Conservation (phyloP, 1,139 yeast genomes). For the Sporopachydermia cereana region DNA sequence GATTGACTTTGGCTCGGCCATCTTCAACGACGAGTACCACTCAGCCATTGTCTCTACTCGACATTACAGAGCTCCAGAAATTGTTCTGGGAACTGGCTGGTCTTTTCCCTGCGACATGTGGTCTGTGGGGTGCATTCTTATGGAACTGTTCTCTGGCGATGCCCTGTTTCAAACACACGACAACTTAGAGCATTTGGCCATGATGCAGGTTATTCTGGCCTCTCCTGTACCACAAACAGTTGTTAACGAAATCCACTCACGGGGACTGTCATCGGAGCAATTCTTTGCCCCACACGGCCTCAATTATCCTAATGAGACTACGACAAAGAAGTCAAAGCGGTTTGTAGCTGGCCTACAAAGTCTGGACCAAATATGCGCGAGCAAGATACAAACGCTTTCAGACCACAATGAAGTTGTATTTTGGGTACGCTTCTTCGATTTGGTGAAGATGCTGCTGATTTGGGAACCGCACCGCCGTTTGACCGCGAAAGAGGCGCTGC, state of each 20-base stretch:
- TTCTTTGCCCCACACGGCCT: constrained; percentile 11
- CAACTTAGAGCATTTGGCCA: constrained; percentile 84
- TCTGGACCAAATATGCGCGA: constrained; percentile 30
- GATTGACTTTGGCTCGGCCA: constrained; percentile 94
- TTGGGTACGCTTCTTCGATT: constrained; percentile 37
- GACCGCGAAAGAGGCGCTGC: constrained; percentile 60
- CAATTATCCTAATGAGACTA: constrained; percentile 26
- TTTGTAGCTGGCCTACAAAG: constrained; percentile 42
- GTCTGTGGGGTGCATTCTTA: constrained; percentile 91
- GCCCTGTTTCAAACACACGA: constrained; percentile 93
- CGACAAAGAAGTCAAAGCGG: constrained; percentile 36
- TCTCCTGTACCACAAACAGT: constrained; percentile 20
- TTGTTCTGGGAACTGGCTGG: constrained; percentile 87
- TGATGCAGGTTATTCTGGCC: constrained; percentile 73
- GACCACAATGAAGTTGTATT: constrained; percentile 23
- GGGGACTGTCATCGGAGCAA: constrained; percentile 10
- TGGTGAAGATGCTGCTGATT: constrained; percentile 58
- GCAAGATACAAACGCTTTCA: constrained; percentile 12
- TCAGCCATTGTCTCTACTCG: constrained; percentile 81
- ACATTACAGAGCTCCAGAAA: constrained; percentile 96
- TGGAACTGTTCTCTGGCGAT: constrained; percentile 90
- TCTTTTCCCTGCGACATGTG: constrained; percentile 93
- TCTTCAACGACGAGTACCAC: constrained; percentile 90
- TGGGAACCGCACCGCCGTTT: constrained; percentile 73
- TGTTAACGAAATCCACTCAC: constrained; percentile 18